Evolutionary conservation across 164 flowering plant species (phyloP).

Genomic region (Vitis rotundifolia): DNA sequence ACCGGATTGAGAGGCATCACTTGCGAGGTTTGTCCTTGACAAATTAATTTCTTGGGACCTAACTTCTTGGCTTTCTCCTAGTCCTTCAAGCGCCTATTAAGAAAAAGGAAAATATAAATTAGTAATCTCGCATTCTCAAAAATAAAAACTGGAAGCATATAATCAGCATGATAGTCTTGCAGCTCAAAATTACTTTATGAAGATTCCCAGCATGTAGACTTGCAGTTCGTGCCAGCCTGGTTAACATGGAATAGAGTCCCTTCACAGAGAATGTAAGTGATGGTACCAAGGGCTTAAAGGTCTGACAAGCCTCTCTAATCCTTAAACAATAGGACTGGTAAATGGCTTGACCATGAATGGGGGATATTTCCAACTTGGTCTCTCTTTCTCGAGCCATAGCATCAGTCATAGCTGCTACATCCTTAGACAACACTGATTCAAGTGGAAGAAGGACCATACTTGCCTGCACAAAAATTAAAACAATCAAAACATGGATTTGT

Average conservation of each 20-base stretch:
- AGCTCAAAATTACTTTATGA: constrained; percentile 54
- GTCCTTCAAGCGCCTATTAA: constrained; percentile 85
- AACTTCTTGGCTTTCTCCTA: constrained; percentile 79
- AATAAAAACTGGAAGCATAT: neutral
- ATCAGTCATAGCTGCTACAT: constrained; percentile 86
- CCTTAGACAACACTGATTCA: constrained; percentile 77
- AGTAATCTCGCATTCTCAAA: neutral
- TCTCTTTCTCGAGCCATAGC: constrained; percentile 75
- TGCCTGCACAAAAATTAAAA: constrained; percentile 51
- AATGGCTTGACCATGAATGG: constrained; percentile 93
- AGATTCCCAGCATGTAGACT: constrained; percentile 95
- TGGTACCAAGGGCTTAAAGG: constrained; percentile 70
- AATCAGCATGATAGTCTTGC: neutral
- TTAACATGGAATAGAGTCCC: constrained; percentile 72
- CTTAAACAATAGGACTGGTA: constrained; percentile 74
- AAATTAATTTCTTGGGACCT: constrained; percentile 58
- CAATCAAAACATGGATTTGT: neutral
- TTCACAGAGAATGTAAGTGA: constrained; percentile 61
- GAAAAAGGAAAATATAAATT: neutral
- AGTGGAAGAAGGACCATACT: constrained; percentile 76
- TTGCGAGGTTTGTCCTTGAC: constrained; percentile 50
- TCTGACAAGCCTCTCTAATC: constrained; percentile 66
- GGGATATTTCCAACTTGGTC: constrained; percentile 67
- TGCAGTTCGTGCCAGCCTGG: constrained; percentile 78
- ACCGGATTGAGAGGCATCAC: constrained; percentile 37